Evolutionary conservation across 2,329 filamentous ascomycete genomes (phyloP).

Genomic region (Cladosporium velox): DNA sequence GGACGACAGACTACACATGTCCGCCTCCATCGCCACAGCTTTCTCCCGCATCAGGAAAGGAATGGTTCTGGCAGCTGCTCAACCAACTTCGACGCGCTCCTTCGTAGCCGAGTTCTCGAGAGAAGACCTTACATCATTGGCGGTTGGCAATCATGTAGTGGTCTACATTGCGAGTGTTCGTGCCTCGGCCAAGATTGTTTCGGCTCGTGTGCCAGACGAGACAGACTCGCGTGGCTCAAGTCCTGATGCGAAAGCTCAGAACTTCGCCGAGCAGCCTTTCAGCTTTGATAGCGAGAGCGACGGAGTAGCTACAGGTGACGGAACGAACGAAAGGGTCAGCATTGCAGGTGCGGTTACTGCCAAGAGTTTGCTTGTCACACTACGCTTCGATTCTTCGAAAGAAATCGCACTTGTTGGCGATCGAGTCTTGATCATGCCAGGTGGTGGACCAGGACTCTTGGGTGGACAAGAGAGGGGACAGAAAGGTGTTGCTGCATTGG

Average conservation of each 20-base stretch:
- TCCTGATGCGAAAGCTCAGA: conserved; percentile 36
- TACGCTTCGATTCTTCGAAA: conserved; percentile 68
- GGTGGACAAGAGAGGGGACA: conserved; percentile 56
- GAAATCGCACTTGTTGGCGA: conserved; percentile 75
- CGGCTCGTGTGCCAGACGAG: conserved; percentile 37
- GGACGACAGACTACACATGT: conserved; percentile 27
- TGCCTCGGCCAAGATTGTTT: conserved; percentile 72
- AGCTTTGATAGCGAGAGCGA: conserved; percentile 30
- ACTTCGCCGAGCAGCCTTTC: conserved; percentile 27
- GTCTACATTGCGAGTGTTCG: conserved; percentile 87
- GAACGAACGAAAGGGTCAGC: conserved; percentile 22
- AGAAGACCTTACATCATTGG: conserved; percentile 62
- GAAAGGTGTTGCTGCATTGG: conserved; percentile 59
- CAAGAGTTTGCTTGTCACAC: conserved; percentile 54
- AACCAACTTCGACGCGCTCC: conserved; percentile 53
- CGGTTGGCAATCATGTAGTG: conserved; percentile 70
- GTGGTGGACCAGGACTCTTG: conserved; percentile 61
- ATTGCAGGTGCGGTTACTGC: conserved; percentile 32
- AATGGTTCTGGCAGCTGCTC: conserved; percentile 71
- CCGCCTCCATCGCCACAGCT: conserved; percentile 30
- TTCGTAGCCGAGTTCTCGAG: conserved; percentile 69
- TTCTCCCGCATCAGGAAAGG: conserved; percentile 64
- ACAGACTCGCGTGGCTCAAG: conserved; percentile 26
- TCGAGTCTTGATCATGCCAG: conserved; percentile 70
- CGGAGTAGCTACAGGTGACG: conserved; percentile 21